Evolutionary conservation across 805 yeast genomes (phyloP), one percentile per base, ranked within the genome.

Genomic region (Phaffomyces opuntiae): DNA sequence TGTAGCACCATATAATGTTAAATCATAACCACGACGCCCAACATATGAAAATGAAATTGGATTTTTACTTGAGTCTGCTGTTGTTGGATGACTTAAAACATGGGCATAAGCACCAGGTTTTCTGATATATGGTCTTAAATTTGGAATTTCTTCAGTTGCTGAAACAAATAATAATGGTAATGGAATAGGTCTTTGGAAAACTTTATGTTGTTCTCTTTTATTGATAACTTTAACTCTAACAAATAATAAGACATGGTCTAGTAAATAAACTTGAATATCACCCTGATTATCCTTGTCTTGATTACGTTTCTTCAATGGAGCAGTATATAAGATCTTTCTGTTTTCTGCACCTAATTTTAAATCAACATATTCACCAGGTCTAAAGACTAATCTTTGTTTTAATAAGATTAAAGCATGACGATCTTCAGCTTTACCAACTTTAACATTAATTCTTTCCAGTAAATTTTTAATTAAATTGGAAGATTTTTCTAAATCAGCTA

Each of bases 351-450:
- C 79, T 53, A 93, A 72, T 52, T 87, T 88, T 68, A 93, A 73
- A 60, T 91, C 95, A 53, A 83, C 90, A 57, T 83, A 78, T 56
- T 90, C 96, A 49, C 88, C 89, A 5, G 83, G 82, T 50, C 85
- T 75, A 68, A 83, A 84, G 29, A 88, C 82, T 49, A 93, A 74
- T 44, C 87, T 81, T 63, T 87, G 96, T 57, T 87, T 86, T 61
- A 93, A 73, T 42, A 89, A 81, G 70, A 89, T 84, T 49, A 93
- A 75, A 53, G 90, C 87, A 67, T 89, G 88, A 52, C 96, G 75
- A 69, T 91, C 96, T 35, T 93, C 89, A 29, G 95, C 87, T 54
- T 84, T 90, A 67, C 99, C 99, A 36, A 90, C 97, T 41, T 78
- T 74, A 62, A 93, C 88, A 52, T 87, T 84, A 46, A 71, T 70